Percentiles rank a stretch among this genome's conserved stretches.
Evolutionary conservation across 2,329 filamentous ascomycete species (phyloP).

Genomic region (Cladophialophora immunda): DNA sequence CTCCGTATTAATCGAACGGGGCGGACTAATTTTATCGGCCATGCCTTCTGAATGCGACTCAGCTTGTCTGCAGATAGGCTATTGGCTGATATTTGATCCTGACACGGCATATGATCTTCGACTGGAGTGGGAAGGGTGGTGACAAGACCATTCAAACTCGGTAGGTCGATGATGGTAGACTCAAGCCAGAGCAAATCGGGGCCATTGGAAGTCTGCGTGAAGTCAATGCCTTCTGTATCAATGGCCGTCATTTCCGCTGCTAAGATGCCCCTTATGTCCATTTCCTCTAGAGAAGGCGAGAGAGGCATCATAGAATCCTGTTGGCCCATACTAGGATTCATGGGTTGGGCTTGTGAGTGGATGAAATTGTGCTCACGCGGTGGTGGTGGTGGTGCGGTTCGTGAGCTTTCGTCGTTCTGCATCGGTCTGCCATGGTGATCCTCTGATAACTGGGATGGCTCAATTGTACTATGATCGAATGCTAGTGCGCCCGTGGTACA

Average conservation of each 20-base stretch:
- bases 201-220: not conserved
- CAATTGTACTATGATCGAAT: not conserved
- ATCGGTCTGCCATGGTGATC: not conserved
- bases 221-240: not conserved
- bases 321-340: not conserved
- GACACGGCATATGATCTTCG: not conserved
- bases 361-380: too few species aligned
- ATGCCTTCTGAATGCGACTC: not conserved
- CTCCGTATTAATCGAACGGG: slow-evolving; percentile 13
- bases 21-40: not conserved
- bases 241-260: not conserved
- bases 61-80: not conserved
- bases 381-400: not conserved
- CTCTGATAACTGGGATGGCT: not conserved
- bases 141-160: not conserved
- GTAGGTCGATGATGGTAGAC: not conserved
- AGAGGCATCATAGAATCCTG: not conserved
- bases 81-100: not conserved
- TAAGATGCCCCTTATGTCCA: not conserved
- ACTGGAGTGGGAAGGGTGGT: not conserved
- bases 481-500: not conserved
- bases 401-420: not conserved
- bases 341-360: not conserved
- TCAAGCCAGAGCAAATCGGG: not conserved
- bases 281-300: not conserved